These are phyloP conservation scores for Cutaneotrichosporon cyanovorans DNA, from an alignment of 1,284 basidiomycete genomes.

Conservation along the genomic window DNA sequence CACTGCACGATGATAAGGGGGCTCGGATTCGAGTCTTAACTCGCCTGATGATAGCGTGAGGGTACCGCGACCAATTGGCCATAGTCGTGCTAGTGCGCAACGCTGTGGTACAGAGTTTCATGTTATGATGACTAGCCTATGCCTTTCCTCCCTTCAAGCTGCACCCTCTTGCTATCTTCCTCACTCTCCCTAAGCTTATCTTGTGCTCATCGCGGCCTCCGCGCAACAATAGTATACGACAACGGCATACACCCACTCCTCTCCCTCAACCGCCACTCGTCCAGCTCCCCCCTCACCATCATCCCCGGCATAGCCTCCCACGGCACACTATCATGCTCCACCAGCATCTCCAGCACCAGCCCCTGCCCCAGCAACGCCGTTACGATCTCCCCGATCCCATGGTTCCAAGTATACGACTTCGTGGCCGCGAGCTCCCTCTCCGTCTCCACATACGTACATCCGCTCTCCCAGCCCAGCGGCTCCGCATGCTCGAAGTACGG, in stretches of 20 bases:
- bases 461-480: conserved; percentile 1
- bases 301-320: conserved; percentile 3
- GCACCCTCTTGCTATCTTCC: no score
- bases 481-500: neutral
- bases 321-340: conserved; percentile 4
- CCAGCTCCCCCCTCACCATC: conserved; percentile 5
- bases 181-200: no score
- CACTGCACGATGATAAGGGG: no score
- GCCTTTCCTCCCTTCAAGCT: no score
- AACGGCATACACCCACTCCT: conserved; percentile 1
- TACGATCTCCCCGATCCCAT: conserved; percentile 2
- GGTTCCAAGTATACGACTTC: conserved; percentile 6
- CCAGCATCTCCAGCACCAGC: conserved; percentile 1
- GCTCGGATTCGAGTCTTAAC: no score
- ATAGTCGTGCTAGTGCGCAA: no score
- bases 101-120: no score
- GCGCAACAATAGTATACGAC: conserved; percentile 2
- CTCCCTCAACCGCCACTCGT: conserved; percentile 5
- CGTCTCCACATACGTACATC: neutral
- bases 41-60: no score
- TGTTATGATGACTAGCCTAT: no score
- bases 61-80: no score
- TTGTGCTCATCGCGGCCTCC: neutral
- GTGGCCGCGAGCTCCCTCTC: neutral
- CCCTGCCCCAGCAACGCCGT: neutral